Evolutionary conservation across 169 alveolate genomes (phyloP), one percentile per base, ranked within the genome.

Genomic region (Cystoisospora suis): DNA sequence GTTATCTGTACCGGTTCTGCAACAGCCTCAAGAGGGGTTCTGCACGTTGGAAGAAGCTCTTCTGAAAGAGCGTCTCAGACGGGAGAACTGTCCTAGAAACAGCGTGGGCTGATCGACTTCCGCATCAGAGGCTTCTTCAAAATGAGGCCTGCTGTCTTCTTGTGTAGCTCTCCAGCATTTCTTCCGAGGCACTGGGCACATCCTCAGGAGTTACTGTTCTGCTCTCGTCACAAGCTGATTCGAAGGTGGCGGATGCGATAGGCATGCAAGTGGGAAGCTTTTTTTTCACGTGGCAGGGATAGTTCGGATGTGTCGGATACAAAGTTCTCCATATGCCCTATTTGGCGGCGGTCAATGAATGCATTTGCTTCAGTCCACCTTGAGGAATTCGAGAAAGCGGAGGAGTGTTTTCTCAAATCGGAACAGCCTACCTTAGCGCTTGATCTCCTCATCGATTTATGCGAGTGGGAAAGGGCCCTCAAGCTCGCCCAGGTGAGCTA

Each of bases 391-490:
- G 44, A 45, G 42, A 45, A 94, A 17, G 98, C 98, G 29, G 92
- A 95, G 85, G 97, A 95, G 44, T 75, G 93, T 65, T 97, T 95
- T 93, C 40, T 97, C 29, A 93, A 94, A 75, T 94, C 97, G 23
- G 90, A 96, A 3, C 94, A 94, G 56, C 96, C 97, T 45, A 95
- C 92, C 75, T 86, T 92, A 17, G 98, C 98, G 12, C 93, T 97
- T 47, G 98, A 97, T 87, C 95, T 97, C 95, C 95, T 97, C 89
- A 81, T 94, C 77, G 98, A 97, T 87, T 90, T 97, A 32, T 96
- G 96, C 93, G 97, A 95, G 87, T 96, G 97, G 96, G 95, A 95
- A 70, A 91, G 93, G 72, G 98, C 98, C 29, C 89, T 95, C 32
- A 94, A 95, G 75, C 91, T 97, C 44, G 96, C 96, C 0, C 94